A percentile compares a stretch with the other conserved stretches of the same genome.
Conservation (phyloP, 2,329 filamentous ascomycete genomes). For the Penicillium sp. region DNA sequence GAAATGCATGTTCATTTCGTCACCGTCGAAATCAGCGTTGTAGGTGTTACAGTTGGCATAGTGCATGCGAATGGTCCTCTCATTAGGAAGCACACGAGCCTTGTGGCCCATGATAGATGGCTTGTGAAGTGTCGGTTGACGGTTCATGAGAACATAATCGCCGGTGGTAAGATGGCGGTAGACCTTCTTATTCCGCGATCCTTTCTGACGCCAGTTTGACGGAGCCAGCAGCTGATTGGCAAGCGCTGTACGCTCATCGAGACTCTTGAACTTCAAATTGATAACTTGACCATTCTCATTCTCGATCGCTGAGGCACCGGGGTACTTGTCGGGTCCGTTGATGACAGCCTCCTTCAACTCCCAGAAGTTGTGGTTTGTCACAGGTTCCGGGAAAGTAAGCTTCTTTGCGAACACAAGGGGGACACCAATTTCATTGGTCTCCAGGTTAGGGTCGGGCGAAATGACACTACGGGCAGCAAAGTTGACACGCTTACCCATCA, state of each 20-base stretch:
- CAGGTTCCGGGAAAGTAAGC: conserved; percentile 93
- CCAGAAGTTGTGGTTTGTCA: conserved; percentile 95
- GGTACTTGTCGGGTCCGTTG: conserved; percentile 91
- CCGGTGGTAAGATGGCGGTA: conserved; percentile 94
- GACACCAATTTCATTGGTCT: conserved; percentile 98
- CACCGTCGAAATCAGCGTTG: conserved; percentile 98
- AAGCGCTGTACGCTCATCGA: conserved; percentile 82
- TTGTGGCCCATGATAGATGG: conserved; percentile 98
- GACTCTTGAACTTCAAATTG: conserved; percentile 80
- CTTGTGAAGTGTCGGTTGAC: conserved; percentile 95
- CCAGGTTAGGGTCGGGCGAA: conserved; percentile 96
- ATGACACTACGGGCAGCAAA: conserved; percentile 97
- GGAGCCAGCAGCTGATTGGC: conserved; percentile 92
- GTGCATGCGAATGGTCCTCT: conserved; percentile 98
- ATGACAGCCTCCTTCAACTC: conserved; percentile 95
- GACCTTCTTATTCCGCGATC: conserved; percentile 89
- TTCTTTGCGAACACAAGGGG: conserved; percentile 97
- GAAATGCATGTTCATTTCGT: conserved; percentile 99
- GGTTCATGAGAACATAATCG: conserved; percentile 97
- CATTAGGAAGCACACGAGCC: conserved; percentile 84
- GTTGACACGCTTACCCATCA: conserved; percentile 99
- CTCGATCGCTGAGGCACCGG: conserved; percentile 89
- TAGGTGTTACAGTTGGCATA: conserved; percentile 99
- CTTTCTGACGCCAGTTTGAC: conserved; percentile 70
- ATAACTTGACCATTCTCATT: conserved; percentile 93